Conservation (phyloP, 805 yeast species). For the Metschnikowia santaceciliae region DNA sequence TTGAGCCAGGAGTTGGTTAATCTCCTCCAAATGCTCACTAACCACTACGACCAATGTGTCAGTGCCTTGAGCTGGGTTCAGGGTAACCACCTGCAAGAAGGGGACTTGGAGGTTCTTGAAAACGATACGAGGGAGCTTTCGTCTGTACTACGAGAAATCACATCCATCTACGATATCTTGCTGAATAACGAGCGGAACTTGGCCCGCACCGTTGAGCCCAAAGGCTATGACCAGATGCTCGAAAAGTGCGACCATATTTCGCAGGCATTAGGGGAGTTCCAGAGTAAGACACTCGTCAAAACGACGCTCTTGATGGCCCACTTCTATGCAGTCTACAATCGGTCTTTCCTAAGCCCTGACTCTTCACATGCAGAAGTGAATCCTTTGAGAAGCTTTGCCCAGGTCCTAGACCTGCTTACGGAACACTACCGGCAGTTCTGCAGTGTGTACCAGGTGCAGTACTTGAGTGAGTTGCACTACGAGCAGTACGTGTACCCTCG, state of each 20-base stretch:
- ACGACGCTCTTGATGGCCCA: conserved; percentile 20
- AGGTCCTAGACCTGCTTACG: conserved; percentile 26
- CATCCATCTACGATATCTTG: conserved; percentile 32
- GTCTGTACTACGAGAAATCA: conserved; percentile 41
- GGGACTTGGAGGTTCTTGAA: conserved; percentile 43
- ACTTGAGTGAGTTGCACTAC: conserved; percentile 36
- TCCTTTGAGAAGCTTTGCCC: conserved; percentile 20
- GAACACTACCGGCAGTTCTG: conserved; percentile 36
- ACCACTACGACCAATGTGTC: conserved; percentile 77
- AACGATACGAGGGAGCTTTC: conserved; percentile 56
- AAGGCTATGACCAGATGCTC: conserved; percentile 4
- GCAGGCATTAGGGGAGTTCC: conserved; percentile 20
- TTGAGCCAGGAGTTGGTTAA: conserved; percentile 69
- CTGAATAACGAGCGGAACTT: conserved; percentile 26
- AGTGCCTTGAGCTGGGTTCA: conserved; percentile 31
- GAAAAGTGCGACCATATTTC: conserved; percentile 17
- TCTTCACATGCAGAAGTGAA: background rate
- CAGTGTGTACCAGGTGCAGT: conserved; percentile 31
- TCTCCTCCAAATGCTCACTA: conserved; percentile 65
- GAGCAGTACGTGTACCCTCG: conserved; percentile 39
- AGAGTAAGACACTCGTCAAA: conserved; percentile 23
- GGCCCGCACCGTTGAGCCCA: background rate
- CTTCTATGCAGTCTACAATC: conserved; percentile 10
- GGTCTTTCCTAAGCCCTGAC: background rate
- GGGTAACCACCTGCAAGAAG: conserved; percentile 21